Evolutionary conservation across 139 green algal genomes (phyloP), one percentile per base, ranked within the genome.

Genomic region (Zygnema cylindricum): DNA sequence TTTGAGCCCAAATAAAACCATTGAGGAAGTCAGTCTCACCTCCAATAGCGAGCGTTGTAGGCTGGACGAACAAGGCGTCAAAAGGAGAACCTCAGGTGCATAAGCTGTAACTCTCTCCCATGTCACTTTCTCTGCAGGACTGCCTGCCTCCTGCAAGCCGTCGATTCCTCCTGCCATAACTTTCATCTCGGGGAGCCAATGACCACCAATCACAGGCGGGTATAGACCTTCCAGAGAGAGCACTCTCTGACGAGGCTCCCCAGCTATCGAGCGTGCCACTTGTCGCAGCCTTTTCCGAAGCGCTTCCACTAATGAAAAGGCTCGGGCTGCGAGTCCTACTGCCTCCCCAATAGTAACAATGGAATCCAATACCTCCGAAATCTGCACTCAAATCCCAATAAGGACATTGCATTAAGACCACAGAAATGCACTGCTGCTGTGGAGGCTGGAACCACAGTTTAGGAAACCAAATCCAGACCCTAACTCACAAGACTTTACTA

Each of bases 271-370:
- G 16, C 69, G 75, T 0, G 91, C 95, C 1, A 96, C 90, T 0
- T 63, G 75, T 1, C 95, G 88, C 69, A 99, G 86, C 16, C 95
- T 87, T 11, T 73, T 63, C n/a, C 95, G 94, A 77, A 99, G 89
- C 0, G 82, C 63, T 54, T 95, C 93, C 7, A 97, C 93, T 25
- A 97, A 85, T 69, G 79, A 63, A 21, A 87, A 63, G 0, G 95
- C 96, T 38, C 92, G 85, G 0, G 94, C 88, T 0, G 90, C 69
- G 25, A 93, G 93, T 0, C 93, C 94, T 3, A 94, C 92, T 0
- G 95, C 94, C 0, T 91, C 86, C 7, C 95, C 96, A 2, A 99
- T 90, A 89, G 94, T 85, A 69, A 96, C 42, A 33, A 98, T 95
- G 1, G 93, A 90, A 42, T 97, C 93, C 23, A 98, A 88, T 25